Evolutionary conservation across 2,329 filamentous ascomycete genomes (phyloP).

Genomic region (Chaetothyriales sp.): DNA sequence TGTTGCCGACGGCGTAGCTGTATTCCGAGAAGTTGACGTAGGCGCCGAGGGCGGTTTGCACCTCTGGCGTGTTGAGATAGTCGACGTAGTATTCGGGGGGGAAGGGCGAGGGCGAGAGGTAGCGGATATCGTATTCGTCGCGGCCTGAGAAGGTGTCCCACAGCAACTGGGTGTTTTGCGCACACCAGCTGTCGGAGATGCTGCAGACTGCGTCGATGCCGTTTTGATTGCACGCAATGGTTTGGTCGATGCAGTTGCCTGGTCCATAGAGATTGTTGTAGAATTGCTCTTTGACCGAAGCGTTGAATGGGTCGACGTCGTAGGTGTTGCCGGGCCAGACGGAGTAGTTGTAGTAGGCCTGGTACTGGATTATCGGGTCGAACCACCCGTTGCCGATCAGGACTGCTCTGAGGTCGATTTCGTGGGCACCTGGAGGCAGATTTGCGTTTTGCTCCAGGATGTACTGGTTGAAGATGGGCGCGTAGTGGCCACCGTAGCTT

Average conservation of each 20-base stretch:
- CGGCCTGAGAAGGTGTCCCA: constrained; percentile 38
- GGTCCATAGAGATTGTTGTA: constrained; percentile 46
- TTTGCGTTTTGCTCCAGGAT: constrained; percentile 24
- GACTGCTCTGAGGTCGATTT: constrained; percentile 20
- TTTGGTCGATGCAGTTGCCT: constrained; percentile 45
- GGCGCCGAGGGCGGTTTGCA: constrained; percentile 36
- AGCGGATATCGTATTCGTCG: constrained; percentile 37
- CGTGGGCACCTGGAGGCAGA: constrained; percentile 14
- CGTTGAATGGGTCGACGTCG: constrained; percentile 20
- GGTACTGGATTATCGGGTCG: constrained; percentile 25
- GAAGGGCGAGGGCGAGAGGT: constrained; percentile 22
- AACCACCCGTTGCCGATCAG: constrained; percentile 26
- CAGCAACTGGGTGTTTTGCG: constrained; percentile 35
- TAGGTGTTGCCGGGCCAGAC: constrained; percentile 25
- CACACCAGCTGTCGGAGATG: constrained; percentile 42
- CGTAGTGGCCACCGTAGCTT: constrained; percentile 45
- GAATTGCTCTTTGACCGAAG: constrained; percentile 22
- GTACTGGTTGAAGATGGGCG: constrained; percentile 35
- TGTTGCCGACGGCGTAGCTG: constrained; percentile 26
- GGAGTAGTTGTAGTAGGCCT: constrained; percentile 27
- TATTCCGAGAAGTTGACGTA: constrained; percentile 35
- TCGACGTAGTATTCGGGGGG: constrained; percentile 32
- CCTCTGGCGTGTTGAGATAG: constrained; percentile 34
- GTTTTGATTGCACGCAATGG: constrained; percentile 39
- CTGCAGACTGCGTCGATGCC: constrained; percentile 35